Evolutionary conservation across 1,139 yeast species (phyloP).

Genomic region (Taphrina sp.): DNA sequence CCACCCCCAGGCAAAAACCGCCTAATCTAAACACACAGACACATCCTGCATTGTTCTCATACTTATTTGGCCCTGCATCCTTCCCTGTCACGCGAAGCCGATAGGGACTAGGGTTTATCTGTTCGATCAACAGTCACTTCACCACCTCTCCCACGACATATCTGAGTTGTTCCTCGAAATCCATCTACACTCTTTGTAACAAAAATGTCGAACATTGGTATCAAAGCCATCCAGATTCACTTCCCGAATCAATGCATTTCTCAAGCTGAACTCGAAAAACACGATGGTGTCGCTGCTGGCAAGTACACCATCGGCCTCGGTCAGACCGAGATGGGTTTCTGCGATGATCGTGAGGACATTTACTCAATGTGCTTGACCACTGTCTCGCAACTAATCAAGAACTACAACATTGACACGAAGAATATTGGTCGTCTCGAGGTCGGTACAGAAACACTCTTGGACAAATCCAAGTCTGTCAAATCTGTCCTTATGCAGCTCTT

Average conservation of each 20-base stretch:
- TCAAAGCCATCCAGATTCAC: constrained; percentile 91
- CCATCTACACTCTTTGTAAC: neutral
- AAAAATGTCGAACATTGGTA: constrained; percentile 66
- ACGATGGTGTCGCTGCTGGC: constrained; percentile 84
- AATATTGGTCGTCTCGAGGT: constrained; percentile 93
- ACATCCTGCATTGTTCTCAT: no score
- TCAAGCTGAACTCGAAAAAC: constrained; percentile 82
- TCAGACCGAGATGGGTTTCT: constrained; percentile 96
- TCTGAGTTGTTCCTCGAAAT: neutral
- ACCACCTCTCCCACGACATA: neutral
- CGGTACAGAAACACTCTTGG: constrained; percentile 96
- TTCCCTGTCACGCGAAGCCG: no score
- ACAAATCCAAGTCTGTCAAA: constrained; percentile 95
- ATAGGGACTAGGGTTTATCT: no score
- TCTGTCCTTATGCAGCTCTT: constrained; percentile 93
- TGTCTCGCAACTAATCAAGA: constrained; percentile 67
- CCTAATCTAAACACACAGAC: no score
- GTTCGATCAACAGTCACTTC: neutral
- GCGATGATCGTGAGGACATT: constrained; percentile 95
- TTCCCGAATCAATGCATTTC: constrained; percentile 82
- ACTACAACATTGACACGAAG: constrained; percentile 77
- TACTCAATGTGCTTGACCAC: constrained; percentile 89
- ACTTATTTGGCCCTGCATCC: no score
- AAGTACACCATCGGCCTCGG: constrained; percentile 98
- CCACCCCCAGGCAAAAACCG: no score